Base-by-base conservation (phyloP, 2,329 filamentous ascomycete genomes). In the Calonectria honghensis region DNA sequence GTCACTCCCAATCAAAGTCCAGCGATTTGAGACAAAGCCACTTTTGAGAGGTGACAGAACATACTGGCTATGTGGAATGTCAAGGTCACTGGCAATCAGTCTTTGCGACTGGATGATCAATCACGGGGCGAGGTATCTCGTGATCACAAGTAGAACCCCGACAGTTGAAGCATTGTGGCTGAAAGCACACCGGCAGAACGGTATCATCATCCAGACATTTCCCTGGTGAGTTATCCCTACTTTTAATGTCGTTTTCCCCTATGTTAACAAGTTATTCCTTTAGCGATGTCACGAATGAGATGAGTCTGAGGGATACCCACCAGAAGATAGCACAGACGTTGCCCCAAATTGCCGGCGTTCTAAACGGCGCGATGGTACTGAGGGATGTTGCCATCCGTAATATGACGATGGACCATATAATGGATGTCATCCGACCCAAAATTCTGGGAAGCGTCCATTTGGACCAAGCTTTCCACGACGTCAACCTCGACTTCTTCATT, bases 321-420 rank as follows among this genome's bases (percentile, higher is more conserved):
- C 20, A 41, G 20, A 24, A 16, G 4, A 63, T 63, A 14, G 57
- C 24, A 9, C n/a, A 31, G 20, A 78, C 75, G 6, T 78, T 82
- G 75, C 83, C 84, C 0, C 81, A 81, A 0, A 83, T 89, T 31
- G 83, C 76, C 0, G 88, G 88, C 18, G 85, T 88, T 1, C 81
- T 81, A 1, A 82, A 88, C 54, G 87, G 83, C 6, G 86, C 87
- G 14, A 85, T 88, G 85, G 83, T 89, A 2, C 80, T 89, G 0
- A 68, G 78, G 3, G 86, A 89, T 57, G 57, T 65, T 29, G 27
- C 32, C 3, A 84, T 86, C 35, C 61, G 70, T 18, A 77, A 85
- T n/a, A 80, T 85, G 68, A 70, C 78, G 18, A 78, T 78, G 29
- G 80, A 84, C 0, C 72, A 80, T 2, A 77, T 85, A 59, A 65